Evolutionary conservation across 306 rosid species (phyloP), one percentile per base, ranked within the genome.

Genomic region (Cicer chorassanicum): DNA sequence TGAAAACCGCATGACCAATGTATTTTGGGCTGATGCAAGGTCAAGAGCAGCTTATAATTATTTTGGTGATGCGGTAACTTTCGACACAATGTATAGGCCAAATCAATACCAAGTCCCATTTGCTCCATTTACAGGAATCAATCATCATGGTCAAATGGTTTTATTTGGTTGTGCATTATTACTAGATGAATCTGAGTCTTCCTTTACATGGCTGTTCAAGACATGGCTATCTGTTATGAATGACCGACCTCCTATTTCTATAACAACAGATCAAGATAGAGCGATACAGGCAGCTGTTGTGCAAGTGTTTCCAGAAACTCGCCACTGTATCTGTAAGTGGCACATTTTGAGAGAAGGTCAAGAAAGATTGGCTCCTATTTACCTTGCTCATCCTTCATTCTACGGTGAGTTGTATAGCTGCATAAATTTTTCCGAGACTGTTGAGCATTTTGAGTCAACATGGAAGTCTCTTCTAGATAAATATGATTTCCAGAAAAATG

Each of bases 281-380:
- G 93, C 91, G 49, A 85, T 90, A 78, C 84, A 88, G 80, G 86
- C 66, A 38, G 96, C 96, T 2, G 84, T 85, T 68, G 67, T 88
- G 38, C 90, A 78, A 34, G 96, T 83, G 65, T 87, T 90, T 68
- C 88, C 93, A 7, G 83, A 76, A 76, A 83, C 89, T 6, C 84
- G 87, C 55, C 96, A 90, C 66, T 88, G 93, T 64, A 90, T 90
- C 67, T 90, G 96, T 85, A 90, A 88, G 83, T 90, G 96, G 96
- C 96, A 90, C 80, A 90, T 90, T 68, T 85, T 90, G 84, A 87
- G 96, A 78, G 96, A 90, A 87, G 93, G 93, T 57, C 96, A 88
- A 77, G 91, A 88, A 85, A 82, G 96, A 78, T 7, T 90, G 78
- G 87, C 93, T 87, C 96, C 82, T 81, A 75, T 84, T 70, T 87